A percentile compares a stretch with the other conserved stretches of the same genome.
Conservation (phyloP, 106 monocot genomes). For the Gastrodia elata region DNA sequence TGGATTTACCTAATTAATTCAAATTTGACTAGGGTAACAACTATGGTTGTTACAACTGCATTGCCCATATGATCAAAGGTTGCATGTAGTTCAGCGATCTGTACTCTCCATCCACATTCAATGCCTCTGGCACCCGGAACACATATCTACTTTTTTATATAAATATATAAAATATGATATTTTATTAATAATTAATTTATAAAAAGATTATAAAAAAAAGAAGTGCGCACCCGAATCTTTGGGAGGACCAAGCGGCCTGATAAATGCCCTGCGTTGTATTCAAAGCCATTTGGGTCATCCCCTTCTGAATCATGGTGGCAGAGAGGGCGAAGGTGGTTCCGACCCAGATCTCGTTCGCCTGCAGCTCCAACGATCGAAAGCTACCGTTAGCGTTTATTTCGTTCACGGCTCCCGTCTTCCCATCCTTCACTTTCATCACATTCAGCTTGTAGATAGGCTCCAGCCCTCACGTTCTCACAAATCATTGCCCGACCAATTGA, state of each 20-base stretch:
- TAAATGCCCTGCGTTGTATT: slow-evolving; percentile 57
- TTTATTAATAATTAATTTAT: too few species aligned
- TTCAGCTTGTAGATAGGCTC: slow-evolving; percentile 40
- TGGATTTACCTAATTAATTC: too few species aligned
- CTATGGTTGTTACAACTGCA: too few species aligned
- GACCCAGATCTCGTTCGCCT: slow-evolving; percentile 59
- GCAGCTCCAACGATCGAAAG: slow-evolving; percentile 28
- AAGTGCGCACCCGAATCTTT: slow-evolving; percentile 58
- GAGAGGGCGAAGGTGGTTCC: slow-evolving; percentile 59
- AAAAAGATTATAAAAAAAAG: background rate
- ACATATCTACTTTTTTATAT: slow-evolving; percentile 61
- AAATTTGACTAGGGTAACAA: too few species aligned
- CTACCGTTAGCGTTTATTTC: slow-evolving; percentile 64
- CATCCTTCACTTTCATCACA: slow-evolving; percentile 49
- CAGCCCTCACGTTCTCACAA: slow-evolving; percentile 55
- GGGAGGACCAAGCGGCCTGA: slow-evolving; percentile 43
- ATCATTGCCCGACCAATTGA: slow-evolving; percentile 94
- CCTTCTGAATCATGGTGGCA: slow-evolving; percentile 75
- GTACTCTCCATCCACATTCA: slow-evolving; percentile 43
- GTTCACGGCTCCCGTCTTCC: slow-evolving; percentile 58
- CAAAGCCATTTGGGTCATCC: slow-evolving; percentile 49
- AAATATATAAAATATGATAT: too few species aligned
- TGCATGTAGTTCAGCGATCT: slow-evolving; percentile 67
- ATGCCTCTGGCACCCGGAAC: slow-evolving; percentile 67
- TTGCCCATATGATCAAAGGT: slow-evolving; percentile 77